A percentile compares a stretch with the other conserved stretches of the same genome.
Evolutionary conservation across 768 basidiomycete genomes (phyloP).

Genomic region (Hydnomerulius pinastri): DNA sequence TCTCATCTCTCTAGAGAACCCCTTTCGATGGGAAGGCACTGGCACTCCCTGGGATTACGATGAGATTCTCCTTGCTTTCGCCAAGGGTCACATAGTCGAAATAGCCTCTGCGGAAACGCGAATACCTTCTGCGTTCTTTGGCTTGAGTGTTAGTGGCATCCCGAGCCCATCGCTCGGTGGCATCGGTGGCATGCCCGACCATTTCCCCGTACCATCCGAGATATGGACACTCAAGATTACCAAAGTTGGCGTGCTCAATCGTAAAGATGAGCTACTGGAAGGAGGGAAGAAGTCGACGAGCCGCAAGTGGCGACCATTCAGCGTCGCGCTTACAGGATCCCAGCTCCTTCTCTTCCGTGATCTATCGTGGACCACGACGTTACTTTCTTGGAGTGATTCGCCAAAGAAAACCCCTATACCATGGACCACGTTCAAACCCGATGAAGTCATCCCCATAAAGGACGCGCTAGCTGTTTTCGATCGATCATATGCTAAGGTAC

Average conservation of each 20-base stretch:
- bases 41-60: constrained; percentile 66
- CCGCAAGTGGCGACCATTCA: constrained; percentile 89
- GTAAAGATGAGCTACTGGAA: constrained; percentile 79
- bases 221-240: constrained; percentile 63
- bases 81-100: constrained; percentile 58
- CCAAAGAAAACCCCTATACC: constrained; percentile 41
- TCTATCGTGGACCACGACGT: constrained; percentile 49
- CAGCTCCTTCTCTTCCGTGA: constrained; percentile 92
- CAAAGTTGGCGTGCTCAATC: constrained; percentile 77
- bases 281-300: constrained; percentile 74
- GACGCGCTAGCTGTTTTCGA: constrained; percentile 83
- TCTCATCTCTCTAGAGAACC: constrained; percentile 59
- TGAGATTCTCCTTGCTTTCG: constrained; percentile 65
- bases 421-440: constrained; percentile 62
- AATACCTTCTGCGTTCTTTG: constrained; percentile 41
- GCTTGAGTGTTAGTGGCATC: constrained; percentile 39
- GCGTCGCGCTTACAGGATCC: constrained; percentile 83
- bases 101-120: constrained; percentile 49
- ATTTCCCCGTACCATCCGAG: constrained; percentile 29
- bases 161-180: constrained; percentile 30
- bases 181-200: constrained; percentile 27
- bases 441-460: constrained; percentile 80
- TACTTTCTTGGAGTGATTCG: constrained; percentile 45
- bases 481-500: constrained; percentile 72
- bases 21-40: constrained; percentile 69